Base-by-base conservation (phyloP, 371 early-diverging fungal species). In the Capniomyces stellatus region DNA sequence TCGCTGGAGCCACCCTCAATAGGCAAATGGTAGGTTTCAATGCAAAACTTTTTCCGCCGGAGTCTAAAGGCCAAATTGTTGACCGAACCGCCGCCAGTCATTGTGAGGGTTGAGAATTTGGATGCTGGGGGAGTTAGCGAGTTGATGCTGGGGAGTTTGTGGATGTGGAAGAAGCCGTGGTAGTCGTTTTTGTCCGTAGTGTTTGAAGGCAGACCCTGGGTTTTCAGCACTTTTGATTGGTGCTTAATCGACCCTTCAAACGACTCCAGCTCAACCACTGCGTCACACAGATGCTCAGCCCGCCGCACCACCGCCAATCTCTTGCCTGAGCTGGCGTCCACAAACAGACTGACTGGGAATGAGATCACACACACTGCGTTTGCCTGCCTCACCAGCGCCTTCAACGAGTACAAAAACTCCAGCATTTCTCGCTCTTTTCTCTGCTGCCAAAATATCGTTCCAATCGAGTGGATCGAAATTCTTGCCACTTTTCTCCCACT, bases 11-110 rank as follows among this genome's bases (percentile, higher is more conserved):
- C 84, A 31, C 85, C 85, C 59, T 93, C 93, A 3, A 92, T 90
- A 15, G 95, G 95, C 52, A 94, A 64, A 61, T 85, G 81, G 69
- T 89, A 92, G 0, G 89, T 82, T 58, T 92, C 92, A 28, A 94
- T 85, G 1, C 77, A 69, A 62, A 94, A 92, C 53, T 87, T 74
- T 59, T 91, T 92, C 44, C 93, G 72, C 35, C 90, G 68, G 28
- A 86, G 78, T 55, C 82, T 85, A 69, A 89, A 89, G 23, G 81
- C 89, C 22, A 92, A 60, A 58, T 88, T 81, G 35, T 83, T 81
- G 22, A 59, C 59, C 1, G 69, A 69, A 1, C 70, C 60, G 13
- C 70, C 66, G 1, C 77, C 75, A 3, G 73, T 75, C 3, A 71
- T 77, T 28, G 75, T 72, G 10, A 84, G 63, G 2, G 80, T 73